Conservation (phyloP, 179 eudicot species). For the Spergularia azorica region DNA sequence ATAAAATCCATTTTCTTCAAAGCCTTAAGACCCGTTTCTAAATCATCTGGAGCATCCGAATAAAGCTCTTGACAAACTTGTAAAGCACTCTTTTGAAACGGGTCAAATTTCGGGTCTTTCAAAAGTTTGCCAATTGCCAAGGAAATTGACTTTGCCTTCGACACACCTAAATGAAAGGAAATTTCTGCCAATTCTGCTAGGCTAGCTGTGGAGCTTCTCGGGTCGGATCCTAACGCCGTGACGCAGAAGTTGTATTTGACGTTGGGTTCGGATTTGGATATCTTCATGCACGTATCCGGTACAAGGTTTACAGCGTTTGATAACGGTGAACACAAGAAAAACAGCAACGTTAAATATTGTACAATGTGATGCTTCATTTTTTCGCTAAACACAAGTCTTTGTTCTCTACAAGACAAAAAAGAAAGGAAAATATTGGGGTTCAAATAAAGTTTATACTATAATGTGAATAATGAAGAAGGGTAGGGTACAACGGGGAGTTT, state of each 20-base stretch:
- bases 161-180: neutral
- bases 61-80: neutral
- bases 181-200: neutral
- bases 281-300: neutral
- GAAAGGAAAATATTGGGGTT: too few species aligned
- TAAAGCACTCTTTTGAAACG: neutral
- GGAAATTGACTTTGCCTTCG: neutral
- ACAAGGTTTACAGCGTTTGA: neutral
- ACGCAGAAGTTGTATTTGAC: constrained; percentile 7
- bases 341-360: neutral
- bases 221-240: constrained; percentile 2
- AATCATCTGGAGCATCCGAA: neutral
- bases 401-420: too few species aligned
- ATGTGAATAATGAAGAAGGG: too few species aligned
- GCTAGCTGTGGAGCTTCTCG: constrained; percentile 2
- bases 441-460: too few species aligned
- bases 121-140: neutral
- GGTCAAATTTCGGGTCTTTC: constrained; percentile 11
- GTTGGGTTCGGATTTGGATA: constrained; percentile 5
- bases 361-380: neutral
- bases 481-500: too few species aligned
- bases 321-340: neutral
- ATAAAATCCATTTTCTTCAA: neutral
- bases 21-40: neutral
- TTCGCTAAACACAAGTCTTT: neutral